Evolutionary conservation across 106 monocot species (phyloP).

Genomic region (Dioscorea alata): DNA sequence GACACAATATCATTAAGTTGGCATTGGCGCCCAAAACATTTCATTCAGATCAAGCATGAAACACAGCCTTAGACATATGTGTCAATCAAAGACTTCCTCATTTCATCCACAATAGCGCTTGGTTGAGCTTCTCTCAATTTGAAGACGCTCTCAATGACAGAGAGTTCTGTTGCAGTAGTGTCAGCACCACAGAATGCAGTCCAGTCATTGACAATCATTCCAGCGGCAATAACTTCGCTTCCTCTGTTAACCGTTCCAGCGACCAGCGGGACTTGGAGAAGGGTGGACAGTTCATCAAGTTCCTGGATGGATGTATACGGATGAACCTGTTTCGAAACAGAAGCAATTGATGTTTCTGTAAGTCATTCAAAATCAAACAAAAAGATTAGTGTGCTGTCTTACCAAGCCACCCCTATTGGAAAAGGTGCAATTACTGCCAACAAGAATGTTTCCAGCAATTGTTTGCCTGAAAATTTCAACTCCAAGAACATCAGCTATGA

Average conservation of each 20-base stretch:
- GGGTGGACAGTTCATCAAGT: conserved; percentile 90
- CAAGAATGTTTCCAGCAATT: conserved; percentile 94
- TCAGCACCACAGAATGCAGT: conserved; percentile 90
- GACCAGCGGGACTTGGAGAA: conserved; percentile 93
- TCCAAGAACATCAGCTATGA: conserved; percentile 89
- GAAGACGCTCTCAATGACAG: conserved; percentile 92
- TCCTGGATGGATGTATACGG: conserved; percentile 93
- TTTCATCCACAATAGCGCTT: conserved; percentile 76
- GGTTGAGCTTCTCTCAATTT: conserved; percentile 86
- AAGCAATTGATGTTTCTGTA: neutral
- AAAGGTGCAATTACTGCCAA: conserved; percentile 84
- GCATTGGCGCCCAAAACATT: no score
- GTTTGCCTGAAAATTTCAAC: conserved; percentile 97
- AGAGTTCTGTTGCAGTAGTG: conserved; percentile 96
- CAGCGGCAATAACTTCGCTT: conserved; percentile 88
- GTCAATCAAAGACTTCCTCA: conserved; percentile 94
- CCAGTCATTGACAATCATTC: conserved; percentile 94
- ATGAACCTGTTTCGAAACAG: conserved; percentile 57
- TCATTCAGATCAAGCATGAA: neutral
- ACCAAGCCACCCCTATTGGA: conserved; percentile 94
- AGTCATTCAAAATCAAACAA: neutral
- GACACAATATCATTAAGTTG: no score
- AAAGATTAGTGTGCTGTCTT: conserved; percentile 5
- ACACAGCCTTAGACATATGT: conserved; percentile 47
- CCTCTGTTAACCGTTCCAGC: conserved; percentile 96